Base-by-base conservation (phyloP, 768 basidiomycete species). In the Suillus placidus region DNA sequence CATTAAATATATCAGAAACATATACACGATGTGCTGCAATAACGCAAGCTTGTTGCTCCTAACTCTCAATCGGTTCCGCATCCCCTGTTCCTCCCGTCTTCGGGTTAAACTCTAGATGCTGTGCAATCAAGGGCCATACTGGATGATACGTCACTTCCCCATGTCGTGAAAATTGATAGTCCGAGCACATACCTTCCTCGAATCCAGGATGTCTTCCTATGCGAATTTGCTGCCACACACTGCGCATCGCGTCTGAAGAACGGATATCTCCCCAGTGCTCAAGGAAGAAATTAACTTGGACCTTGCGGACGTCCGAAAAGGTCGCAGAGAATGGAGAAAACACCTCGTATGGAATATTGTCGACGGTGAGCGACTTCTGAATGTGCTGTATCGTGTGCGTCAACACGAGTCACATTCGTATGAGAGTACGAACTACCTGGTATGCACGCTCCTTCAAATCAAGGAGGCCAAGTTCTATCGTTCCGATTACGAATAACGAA, bases 241-340 rank as follows among this genome's bases (percentile, higher is more conserved):
- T 85, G 63, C 84, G 85, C 92, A 95, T 93, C 14, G 90, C 85
- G 20, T 89, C 87, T n/a, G 91, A 92, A n/a, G 84, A 78, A 49
- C 92, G 89, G 63, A 96, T 93, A 37, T 92, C 89, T 45, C 83
- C 78, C 94, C 94, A 96, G 71, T 94, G 88, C 49, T 86, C 82
- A 55, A 94, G 78, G 81, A 94, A 94, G 79, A 85, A 93, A 42
- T 85, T 85, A 18, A 95, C 84, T 75, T 95, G 88, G 37, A 91
- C 90, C 84, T 90, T 92, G 61, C 93, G 82, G 34, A 96, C 87
- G 52, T 92, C 89, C 61, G 90, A 88, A 70, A 93, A 95, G 0
- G 88, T 87, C 6, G 90, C 90, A 6, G 92, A 88, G 78, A 96
- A 95, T 0, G 89, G 87, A 13, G 91, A 92, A 72, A 96, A 96